A percentile compares a stretch with the other conserved stretches of the same genome.
These are phyloP conservation scores for Aspergillus japonicus DNA, from an alignment of 2,329 filamentous ascomycete genomes.

Conservation along the genomic window DNA sequence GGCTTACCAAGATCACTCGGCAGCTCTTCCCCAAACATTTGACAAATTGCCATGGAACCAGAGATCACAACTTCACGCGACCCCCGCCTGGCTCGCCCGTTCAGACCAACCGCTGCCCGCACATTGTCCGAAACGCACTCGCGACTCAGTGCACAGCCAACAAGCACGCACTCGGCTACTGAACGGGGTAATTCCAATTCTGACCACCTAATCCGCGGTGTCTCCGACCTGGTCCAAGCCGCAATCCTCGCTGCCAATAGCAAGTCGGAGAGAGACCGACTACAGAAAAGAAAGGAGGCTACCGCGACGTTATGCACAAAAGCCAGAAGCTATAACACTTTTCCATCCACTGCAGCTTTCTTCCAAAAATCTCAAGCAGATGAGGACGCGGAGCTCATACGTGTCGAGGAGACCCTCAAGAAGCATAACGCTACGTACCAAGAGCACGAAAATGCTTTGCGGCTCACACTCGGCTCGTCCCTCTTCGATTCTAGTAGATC, in stretches of 20 bases:
- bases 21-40: not conserved
- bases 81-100: constrained; percentile 19
- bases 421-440: constrained; percentile 16
- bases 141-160: not conserved
- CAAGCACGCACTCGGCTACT: not conserved
- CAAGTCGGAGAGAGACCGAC: constrained; percentile 26
- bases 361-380: constrained; percentile 22
- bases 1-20: not conserved
- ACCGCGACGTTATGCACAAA: constrained; percentile 39
- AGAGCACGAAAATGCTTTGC: constrained; percentile 17
- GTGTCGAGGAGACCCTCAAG: constrained; percentile 23
- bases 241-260: constrained; percentile 26
- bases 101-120: not conserved
- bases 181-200: constrained; percentile 1
- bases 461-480: constrained; percentile 9
- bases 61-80: constrained; percentile 19
- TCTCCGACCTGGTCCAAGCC: constrained; percentile 23
- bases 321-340: constrained; percentile 20
- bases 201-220: constrained; percentile 43
- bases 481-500: constrained; percentile 2
- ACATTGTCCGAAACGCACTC: not conserved
- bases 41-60: constrained; percentile 16
- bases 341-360: constrained; percentile 25
- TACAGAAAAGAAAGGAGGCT: constrained; percentile 30
- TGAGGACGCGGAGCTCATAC: constrained; percentile 19